Evolutionary conservation across 1,284 basidiomycete genomes (phyloP).

Genomic region (Rhizopogon hawkerae): DNA sequence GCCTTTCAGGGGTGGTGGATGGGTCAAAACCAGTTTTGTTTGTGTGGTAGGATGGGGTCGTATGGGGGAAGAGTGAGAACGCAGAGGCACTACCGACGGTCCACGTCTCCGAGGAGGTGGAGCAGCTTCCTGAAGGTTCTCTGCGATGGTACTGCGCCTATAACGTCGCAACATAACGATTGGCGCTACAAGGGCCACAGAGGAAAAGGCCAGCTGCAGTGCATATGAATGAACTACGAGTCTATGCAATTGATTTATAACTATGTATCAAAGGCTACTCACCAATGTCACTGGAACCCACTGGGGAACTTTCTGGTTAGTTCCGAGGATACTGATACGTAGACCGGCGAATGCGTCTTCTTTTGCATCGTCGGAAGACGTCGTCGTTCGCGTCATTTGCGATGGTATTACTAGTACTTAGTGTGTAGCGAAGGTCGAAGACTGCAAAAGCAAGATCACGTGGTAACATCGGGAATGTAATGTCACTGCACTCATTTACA

Average conservation of each 20-base stretch:
- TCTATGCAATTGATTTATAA: background rate
- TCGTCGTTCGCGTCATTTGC: background rate
- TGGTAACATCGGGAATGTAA: background rate
- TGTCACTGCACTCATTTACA: too few species aligned
- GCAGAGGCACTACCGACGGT: background rate
- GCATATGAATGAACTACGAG: background rate
- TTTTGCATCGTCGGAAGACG: background rate
- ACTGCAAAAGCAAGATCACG: background rate
- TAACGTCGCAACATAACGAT: slow-evolving; percentile 29
- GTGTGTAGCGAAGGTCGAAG: background rate
- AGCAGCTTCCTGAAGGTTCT: slow-evolving; percentile 2
- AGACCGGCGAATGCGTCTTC: background rate
- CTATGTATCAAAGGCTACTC: background rate
- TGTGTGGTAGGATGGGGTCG: background rate
- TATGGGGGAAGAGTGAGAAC: background rate
- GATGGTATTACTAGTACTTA: background rate
- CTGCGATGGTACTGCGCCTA: slow-evolving; percentile 8
- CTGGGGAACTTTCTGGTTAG: slow-evolving; percentile 3
- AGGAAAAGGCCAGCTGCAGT: slow-evolving; percentile 29
- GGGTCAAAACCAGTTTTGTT: background rate
- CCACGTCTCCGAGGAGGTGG: slow-evolving; percentile 10
- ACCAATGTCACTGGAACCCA: slow-evolving; percentile 11
- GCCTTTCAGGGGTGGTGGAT: background rate
- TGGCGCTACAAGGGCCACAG: slow-evolving; percentile 29
- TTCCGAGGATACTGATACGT: background rate